Evolutionary conservation across 2,329 filamentous ascomycete species (phyloP), one percentile per base, ranked within the genome.

Genomic region (Fusarium oxysporum): DNA sequence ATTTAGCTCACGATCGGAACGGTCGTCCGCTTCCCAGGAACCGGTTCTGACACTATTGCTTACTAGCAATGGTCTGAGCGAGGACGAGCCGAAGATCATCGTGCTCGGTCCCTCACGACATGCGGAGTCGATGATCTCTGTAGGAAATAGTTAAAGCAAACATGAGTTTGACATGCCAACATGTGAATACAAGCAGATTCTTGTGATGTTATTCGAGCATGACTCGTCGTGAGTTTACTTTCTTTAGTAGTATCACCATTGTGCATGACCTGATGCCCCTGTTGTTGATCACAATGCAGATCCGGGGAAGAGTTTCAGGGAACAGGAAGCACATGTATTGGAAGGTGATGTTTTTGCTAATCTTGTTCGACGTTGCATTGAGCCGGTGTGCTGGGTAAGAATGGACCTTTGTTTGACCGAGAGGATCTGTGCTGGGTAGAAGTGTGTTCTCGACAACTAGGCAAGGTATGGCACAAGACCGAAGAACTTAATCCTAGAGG

Each of bases 231-330:
- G 40, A 40, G 19, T 28, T 35, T 35, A 4, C 28, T 45, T 7
- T 17, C 13, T 7, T n/a, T 38, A 9, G 23, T 10, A 3, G 21
- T 21, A 53, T 33, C 14, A 23, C 33, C 6, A n/a, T 30, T 47
- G 14, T 21, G 32, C 35, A 50, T 41, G 65, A 51, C 65, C 16
- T 45, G 38, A 56, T 16, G 19, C 28, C 25, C 55, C n/a, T 32
- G 6, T 7, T 44, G 50, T 19, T 45, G 51, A 48, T 65, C 51
- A 8, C 21, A 41, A 50, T 48, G 45, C 40, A 69, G 33, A 68
- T 71, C 69, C n/a, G 50, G 61, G 43, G 68, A 50, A 32, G 21
- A 33, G 38, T 3, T 5, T 43, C 61, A 13, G 7, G 3, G 8
- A 19, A 6, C 6, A 1, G 21, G 16, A 16, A 37, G 17, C 23